Evolutionary conservation across 2,329 filamentous ascomycete species (phyloP).

Genomic region (Zymoseptoria crescenta): DNA sequence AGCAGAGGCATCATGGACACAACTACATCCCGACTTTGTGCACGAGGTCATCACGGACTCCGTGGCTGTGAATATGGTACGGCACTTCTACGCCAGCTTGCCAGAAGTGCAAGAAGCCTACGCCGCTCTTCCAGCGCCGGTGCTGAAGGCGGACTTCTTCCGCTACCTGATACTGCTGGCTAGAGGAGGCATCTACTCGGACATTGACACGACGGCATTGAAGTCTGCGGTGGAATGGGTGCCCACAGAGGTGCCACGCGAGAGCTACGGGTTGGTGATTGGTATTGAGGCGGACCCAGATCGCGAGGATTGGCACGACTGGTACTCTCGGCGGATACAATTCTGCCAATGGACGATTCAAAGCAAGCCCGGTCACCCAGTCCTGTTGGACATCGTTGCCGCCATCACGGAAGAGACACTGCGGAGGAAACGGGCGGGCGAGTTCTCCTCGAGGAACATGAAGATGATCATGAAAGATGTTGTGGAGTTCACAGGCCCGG

Average conservation of each 20-base stretch:
- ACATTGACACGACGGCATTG: constrained; percentile 82
- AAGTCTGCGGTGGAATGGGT: constrained; percentile 83
- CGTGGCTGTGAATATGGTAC: constrained; percentile 71
- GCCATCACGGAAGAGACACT: constrained; percentile 80
- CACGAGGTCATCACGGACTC: constrained; percentile 96
- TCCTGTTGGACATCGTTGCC: constrained; percentile 78
- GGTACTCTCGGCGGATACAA: constrained; percentile 94
- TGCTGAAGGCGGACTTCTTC: constrained; percentile 59
- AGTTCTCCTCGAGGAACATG: constrained; percentile 48
- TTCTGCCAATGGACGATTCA: constrained; percentile 99
- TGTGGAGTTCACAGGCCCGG: constrained; percentile 90
- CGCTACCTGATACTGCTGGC: constrained; percentile 65
- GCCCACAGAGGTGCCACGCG: constrained; percentile 65
- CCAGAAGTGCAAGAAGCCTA: constrained; percentile 45
- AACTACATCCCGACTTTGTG: constrained; percentile 79
- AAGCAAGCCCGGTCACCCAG: constrained; percentile 85
- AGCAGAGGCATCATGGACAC: constrained; percentile 82
- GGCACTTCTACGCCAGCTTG: constrained; percentile 72
- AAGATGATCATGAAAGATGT: constrained; percentile 57
- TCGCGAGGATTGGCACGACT: constrained; percentile 81
- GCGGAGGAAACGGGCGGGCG: constrained; percentile 59
- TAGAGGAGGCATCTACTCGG: constrained; percentile 68
- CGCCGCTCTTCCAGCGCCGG: constrained; percentile 40
- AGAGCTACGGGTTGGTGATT: constrained; percentile 75
- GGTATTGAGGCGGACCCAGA: constrained; percentile 97